phyloP scores from a whole-genome alignment of 192 early-diverging fungal species.

The Backusella psychrophila region DNA sequence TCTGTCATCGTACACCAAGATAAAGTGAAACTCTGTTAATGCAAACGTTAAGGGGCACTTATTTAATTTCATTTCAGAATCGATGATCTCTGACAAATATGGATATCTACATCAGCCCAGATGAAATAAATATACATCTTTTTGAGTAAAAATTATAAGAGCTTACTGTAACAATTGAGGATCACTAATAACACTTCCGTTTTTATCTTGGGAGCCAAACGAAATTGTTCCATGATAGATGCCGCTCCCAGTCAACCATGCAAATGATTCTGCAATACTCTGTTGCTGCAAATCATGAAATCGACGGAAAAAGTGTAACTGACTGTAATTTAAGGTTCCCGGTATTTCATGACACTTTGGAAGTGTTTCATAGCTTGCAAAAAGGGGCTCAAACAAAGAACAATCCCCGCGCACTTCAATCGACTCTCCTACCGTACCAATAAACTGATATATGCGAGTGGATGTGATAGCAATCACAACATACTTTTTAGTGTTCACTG shows the following conservation, averaged over 20 bases:
- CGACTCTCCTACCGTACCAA: constrained; percentile 60
- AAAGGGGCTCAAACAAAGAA: constrained; percentile 77
- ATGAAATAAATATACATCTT: not conserved
- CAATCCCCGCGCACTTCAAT: constrained; percentile 48
- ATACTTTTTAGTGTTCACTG: constrained; percentile 65
- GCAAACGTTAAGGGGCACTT: constrained; percentile 67
- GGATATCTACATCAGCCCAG: constrained; percentile 45
- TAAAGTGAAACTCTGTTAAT: constrained; percentile 87
- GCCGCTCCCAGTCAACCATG: constrained; percentile 89
- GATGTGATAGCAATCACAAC: constrained; percentile 80
- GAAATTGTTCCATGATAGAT: constrained; percentile 83
- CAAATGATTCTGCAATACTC: constrained; percentile 75
- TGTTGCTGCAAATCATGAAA: constrained; percentile 65
- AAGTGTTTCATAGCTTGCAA: constrained; percentile 64
- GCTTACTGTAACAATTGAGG: constrained; percentile 80
- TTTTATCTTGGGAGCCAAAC: constrained; percentile 68
- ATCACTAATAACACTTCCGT: constrained; percentile 80
- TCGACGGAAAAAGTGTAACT: constrained; percentile 69
- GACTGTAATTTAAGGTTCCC: constrained; percentile 50
- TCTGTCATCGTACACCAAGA: constrained; percentile 78
- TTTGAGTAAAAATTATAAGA: not conserved
- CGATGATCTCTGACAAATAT: not conserved
- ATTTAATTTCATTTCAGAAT: constrained; percentile 16
- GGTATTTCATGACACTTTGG: constrained; percentile 67
- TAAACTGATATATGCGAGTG: constrained; percentile 88